Conservation (phyloP, 148 eudicot genomes). For the Heliamphora exappendiculata region DNA sequence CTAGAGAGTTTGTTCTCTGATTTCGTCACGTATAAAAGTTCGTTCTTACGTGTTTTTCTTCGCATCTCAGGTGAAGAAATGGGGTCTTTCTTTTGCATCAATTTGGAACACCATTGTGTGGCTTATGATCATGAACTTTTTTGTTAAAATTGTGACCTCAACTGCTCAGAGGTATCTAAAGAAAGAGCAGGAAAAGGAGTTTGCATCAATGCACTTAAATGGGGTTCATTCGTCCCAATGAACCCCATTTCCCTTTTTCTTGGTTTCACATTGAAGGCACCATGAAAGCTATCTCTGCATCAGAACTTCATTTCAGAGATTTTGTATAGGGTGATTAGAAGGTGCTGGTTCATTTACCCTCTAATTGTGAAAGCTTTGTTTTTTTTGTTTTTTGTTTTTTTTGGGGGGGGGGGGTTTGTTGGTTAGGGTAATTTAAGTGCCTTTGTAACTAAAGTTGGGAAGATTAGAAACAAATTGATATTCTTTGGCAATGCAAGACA, state of each 20-base stretch:
- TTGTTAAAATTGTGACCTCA: constrained; percentile 16
- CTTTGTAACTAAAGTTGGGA: too few species aligned
- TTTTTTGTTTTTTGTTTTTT: too few species aligned
- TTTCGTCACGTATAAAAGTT: too few species aligned
- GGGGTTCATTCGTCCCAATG: constrained; percentile 15
- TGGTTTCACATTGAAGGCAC: not conserved
- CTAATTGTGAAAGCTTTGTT: not conserved
- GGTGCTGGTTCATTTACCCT: constrained; percentile 1
- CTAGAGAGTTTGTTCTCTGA: too few species aligned
- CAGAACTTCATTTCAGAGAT: constrained; percentile 6
- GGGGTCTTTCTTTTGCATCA: constrained; percentile 18
- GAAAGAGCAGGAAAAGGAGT: constrained; percentile 19
- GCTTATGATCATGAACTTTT: constrained; percentile 23
- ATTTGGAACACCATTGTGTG: constrained; percentile 22
- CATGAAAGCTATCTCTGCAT: not conserved
- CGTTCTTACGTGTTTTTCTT: too few species aligned
- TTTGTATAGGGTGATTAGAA: constrained; percentile 1
- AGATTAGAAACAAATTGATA: not conserved
- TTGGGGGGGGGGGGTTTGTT: too few species aligned
- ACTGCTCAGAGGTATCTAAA: constrained; percentile 19
- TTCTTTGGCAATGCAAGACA: constrained; percentile 13
- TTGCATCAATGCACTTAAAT: constrained; percentile 8
- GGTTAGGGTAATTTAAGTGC: too few species aligned
- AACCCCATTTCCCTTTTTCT: not conserved
- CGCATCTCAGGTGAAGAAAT: constrained; percentile 15